These are phyloP conservation scores for Neocucurbitaria cava DNA, from an alignment of 2,329 filamentous ascomycete species.

Conservation along the genomic window DNA sequence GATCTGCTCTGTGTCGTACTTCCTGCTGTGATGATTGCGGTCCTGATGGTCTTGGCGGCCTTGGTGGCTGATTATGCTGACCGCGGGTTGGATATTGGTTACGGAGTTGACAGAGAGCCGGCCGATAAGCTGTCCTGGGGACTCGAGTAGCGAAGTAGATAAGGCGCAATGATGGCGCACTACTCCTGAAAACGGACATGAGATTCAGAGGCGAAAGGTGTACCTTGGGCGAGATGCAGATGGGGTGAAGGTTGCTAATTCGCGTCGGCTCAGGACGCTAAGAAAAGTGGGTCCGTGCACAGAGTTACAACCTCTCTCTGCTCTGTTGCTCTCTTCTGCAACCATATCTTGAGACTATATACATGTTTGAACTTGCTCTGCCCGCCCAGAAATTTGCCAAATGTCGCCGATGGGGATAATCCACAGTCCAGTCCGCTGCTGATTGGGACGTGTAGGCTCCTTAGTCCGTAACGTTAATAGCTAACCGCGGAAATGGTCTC, in stretches of 20 bases:
- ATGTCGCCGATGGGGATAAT: background rate
- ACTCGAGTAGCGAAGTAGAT: conserved; percentile 1
- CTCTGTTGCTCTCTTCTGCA: background rate
- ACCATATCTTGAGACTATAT: background rate
- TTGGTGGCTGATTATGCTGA: conserved; percentile 10
- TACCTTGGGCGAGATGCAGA: conserved; percentile 6
- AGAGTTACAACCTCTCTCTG: background rate
- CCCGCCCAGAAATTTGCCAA: background rate
- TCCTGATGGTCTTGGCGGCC: conserved; percentile 5
- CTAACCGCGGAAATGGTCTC: background rate
- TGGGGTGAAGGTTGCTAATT: conserved; percentile 11
- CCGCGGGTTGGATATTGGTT: conserved; percentile 5
- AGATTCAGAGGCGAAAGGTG: conserved; percentile 1
- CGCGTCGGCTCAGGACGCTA: conserved; percentile 9
- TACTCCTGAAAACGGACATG: conserved; percentile 12
- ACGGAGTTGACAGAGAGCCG: conserved; percentile 3
- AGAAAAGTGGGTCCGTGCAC: conserved; percentile 2
- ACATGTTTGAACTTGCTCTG: no score
- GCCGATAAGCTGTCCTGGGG: background rate
- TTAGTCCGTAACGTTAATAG: background rate
- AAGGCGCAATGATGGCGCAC: conserved; percentile 8
- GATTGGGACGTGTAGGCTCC: background rate
- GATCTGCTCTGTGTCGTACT: conserved; percentile 4
- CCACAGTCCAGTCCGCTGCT: background rate
- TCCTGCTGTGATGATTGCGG: conserved; percentile 11